These are phyloP conservation scores for Torulaspora quercuum DNA, from an alignment of 805 yeast genomes.

Conservation along the genomic window DNA sequence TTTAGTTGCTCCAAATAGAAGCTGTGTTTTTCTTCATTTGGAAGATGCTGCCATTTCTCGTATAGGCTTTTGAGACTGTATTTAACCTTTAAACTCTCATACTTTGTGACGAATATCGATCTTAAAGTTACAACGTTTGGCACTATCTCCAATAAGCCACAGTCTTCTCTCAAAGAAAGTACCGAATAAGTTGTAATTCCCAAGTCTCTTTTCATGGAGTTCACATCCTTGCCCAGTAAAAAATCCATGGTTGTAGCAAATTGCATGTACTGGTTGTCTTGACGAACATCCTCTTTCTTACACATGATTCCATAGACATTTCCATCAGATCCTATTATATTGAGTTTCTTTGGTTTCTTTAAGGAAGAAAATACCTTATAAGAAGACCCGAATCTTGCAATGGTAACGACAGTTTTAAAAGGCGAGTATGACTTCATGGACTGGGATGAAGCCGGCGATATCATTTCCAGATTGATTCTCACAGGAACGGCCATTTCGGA, in stretches of 20 bases:
- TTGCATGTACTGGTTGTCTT: conserved; percentile 90
- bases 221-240: conserved; percentile 60
- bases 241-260: conserved; percentile 84
- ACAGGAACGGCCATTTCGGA: conserved; percentile 69
- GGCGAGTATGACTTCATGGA: conserved; percentile 43
- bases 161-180: conserved; percentile 75
- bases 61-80: conserved; percentile 26
- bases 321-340: conserved; percentile 76
- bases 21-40: conserved; percentile 27
- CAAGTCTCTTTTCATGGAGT: conserved; percentile 68
- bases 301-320: conserved; percentile 69
- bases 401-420: conserved; percentile 50
- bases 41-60: conserved; percentile 28
- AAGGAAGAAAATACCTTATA: conserved; percentile 75
- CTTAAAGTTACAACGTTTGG: conserved; percentile 70
- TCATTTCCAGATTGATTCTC: conserved; percentile 61
- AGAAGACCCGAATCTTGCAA: conserved; percentile 58
- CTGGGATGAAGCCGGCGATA: conserved; percentile 52
- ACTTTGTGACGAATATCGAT: conserved; percentile 49
- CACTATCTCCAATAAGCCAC: conserved; percentile 92
- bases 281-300: conserved; percentile 88
- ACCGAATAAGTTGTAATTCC: conserved; percentile 82
- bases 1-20: conserved; percentile 29
- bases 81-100: conserved; percentile 41
- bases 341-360: conserved; percentile 80